These are phyloP conservation scores for Choiromyces venosus DNA, from an alignment of 495 filamentous ascomycete genomes.

Conservation along the genomic window DNA sequence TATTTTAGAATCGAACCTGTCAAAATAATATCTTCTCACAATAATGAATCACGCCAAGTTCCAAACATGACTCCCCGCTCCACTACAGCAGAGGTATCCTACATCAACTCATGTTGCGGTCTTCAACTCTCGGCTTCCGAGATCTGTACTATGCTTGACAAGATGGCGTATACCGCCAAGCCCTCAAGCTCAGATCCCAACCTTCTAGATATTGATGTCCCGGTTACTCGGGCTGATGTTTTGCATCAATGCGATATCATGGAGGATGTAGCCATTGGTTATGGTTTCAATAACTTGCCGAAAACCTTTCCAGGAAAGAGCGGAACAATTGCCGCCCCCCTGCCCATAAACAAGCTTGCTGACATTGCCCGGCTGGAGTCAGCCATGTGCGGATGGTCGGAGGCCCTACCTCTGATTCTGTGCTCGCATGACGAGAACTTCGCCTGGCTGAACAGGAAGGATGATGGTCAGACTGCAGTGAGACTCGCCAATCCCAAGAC, in stretches of 20 bases:
- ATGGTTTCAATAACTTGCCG: constrained; percentile 92
- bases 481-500: constrained; percentile 94
- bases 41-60: constrained; percentile 68
- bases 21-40: constrained; percentile 85
- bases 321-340: constrained; percentile 76
- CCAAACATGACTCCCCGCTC: constrained; percentile 71
- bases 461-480: constrained; percentile 80
- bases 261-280: constrained; percentile 94
- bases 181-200: constrained; percentile 61
- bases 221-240: constrained; percentile 86
- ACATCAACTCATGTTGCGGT: constrained; percentile 88
- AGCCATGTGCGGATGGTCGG: constrained; percentile 91
- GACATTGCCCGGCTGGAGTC: constrained; percentile 88
- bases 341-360: constrained; percentile 86
- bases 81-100: constrained; percentile 77
- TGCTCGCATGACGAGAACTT: constrained; percentile 99
- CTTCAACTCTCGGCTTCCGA: constrained; percentile 63
- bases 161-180: constrained; percentile 76
- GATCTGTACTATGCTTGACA: constrained; percentile 68
- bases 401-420: constrained; percentile 93
- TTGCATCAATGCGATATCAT: constrained; percentile 97
- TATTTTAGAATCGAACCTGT: constrained; percentile 69
- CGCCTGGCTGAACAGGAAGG: constrained; percentile 84
- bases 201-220: constrained; percentile 71
- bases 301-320: constrained; percentile 74